Percentiles rank a stretch among this genome's conserved stretches.
Conservation (phyloP, 2,329 filamentous ascomycete genomes). For the Ophiocordyceps camponoti-floridani region DNA sequence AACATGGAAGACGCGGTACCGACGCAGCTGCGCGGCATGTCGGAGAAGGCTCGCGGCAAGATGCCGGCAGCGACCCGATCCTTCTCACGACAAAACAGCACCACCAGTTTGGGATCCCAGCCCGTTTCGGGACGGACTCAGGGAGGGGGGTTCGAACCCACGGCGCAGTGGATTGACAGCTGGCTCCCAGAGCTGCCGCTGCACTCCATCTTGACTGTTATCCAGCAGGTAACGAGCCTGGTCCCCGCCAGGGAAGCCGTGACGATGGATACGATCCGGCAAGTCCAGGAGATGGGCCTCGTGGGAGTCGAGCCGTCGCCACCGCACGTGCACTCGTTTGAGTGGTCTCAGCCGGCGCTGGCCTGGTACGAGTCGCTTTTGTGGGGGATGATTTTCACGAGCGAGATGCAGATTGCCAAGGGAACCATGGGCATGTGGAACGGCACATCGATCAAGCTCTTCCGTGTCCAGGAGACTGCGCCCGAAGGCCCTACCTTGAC, state of each 20-base stretch:
- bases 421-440: constrained; percentile 92
- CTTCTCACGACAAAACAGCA: constrained; percentile 84
- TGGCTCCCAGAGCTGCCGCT: constrained; percentile 88
- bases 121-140: constrained; percentile 38
- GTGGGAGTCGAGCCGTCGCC: constrained; percentile 58
- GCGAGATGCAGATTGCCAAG: constrained; percentile 73
- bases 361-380: constrained; percentile 93
- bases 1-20: constrained; percentile 62
- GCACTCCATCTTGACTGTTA: constrained; percentile 67
- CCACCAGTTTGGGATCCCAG: constrained; percentile 56
- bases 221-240: constrained; percentile 43
- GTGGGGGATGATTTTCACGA: constrained; percentile 84
- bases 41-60: constrained; percentile 90
- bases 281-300: constrained; percentile 43
- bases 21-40: constrained; percentile 76
- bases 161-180: constrained; percentile 71
- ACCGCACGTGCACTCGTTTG: constrained; percentile 71
- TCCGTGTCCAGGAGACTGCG: constrained; percentile 74
- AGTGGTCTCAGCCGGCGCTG: constrained; percentile 78
- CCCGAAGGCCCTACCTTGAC: constrained; percentile 64
- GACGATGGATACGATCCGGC: constrained; percentile 27
- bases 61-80: constrained; percentile 69
- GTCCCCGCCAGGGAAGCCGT: constrained; percentile 28
- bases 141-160: constrained; percentile 55
- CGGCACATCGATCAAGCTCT: constrained; percentile 71